A percentile compares a stretch with the other conserved stretches of the same genome.
Conservation (phyloP, 176 grass and related monocot genomes). For the Bolboschoenus planiculmis region DNA sequence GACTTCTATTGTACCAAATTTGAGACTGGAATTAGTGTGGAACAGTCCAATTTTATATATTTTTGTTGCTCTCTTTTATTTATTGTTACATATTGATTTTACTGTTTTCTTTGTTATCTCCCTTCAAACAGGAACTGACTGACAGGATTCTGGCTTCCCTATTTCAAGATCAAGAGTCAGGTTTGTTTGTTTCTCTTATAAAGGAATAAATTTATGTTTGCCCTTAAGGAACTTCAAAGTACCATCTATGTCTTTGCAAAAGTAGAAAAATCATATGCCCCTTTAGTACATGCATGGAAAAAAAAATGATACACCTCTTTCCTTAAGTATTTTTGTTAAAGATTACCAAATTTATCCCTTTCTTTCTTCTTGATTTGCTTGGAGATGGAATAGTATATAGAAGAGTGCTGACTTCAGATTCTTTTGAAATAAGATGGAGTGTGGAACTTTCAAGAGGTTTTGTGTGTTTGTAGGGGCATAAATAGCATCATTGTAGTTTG, state of each 20-base stretch:
- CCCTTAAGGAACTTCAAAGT: neutral
- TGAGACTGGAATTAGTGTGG: neutral
- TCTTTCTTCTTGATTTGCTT: neutral
- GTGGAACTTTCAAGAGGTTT: neutral
- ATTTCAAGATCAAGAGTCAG: constrained; percentile 46
- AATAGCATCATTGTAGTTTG: neutral
- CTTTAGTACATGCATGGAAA: neutral
- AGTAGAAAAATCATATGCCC: neutral
- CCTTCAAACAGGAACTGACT: constrained; percentile 49
- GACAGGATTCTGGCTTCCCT: constrained; percentile 47
- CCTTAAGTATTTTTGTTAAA: neutral
- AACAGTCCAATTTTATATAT: neutral
- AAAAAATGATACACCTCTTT: neutral
- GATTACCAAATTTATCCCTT: neutral
- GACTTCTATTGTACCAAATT: neutral
- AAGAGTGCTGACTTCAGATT: neutral
- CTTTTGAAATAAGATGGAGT: neutral
- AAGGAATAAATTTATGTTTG: neutral
- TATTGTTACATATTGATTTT: neutral
- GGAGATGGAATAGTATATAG: neutral
- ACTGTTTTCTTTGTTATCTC: constrained; percentile 15
- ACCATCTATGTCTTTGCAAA: neutral
- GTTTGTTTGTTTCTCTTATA: constrained; percentile 13
- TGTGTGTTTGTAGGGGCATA: neutral
- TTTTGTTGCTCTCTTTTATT: neutral